A percentile compares a stretch with the other conserved stretches of the same genome.
phyloP scores from a whole-genome alignment of 2,329 filamentous ascomycete species.

The Fusarium subtropicale region DNA sequence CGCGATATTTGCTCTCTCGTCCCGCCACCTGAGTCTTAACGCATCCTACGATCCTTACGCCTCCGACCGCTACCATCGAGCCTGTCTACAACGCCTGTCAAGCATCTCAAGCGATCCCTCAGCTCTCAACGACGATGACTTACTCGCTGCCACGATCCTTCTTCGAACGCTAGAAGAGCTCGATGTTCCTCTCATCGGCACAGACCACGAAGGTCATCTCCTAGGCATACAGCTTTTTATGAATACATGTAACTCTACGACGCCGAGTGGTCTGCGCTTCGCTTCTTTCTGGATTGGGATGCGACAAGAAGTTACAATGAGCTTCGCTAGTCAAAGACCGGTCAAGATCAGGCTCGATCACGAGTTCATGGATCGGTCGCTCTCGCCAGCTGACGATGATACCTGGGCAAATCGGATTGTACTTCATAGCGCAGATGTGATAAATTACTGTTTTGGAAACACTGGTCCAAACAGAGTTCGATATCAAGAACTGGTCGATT shows the following conservation, averaged over 20 bases:
- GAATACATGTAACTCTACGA: constrained; percentile 53
- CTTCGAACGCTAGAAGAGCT: constrained; percentile 69
- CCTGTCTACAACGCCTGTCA: constrained; percentile 63
- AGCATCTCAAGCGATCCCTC: constrained; percentile 58
- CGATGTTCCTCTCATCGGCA: constrained; percentile 54
- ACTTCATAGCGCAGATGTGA: constrained; percentile 70
- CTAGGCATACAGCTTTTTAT: constrained; percentile 61
- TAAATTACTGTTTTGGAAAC: constrained; percentile 71
- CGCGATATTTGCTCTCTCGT: constrained; percentile 67
- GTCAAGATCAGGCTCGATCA: constrained; percentile 63
- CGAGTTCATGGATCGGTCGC: constrained; percentile 63
- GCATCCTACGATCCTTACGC: constrained; percentile 61
- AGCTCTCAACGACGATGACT: constrained; percentile 60
- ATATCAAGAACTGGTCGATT: constrained; percentile 60
- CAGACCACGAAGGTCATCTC: constrained; percentile 60
- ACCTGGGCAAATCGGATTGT: constrained; percentile 71
- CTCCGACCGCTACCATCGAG: constrained; percentile 64
- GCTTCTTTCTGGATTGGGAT: constrained; percentile 69
- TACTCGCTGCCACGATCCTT: constrained; percentile 68
- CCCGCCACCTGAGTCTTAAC: constrained; percentile 61
- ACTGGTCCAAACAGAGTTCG: constrained; percentile 45
- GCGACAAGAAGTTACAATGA: constrained; percentile 69
- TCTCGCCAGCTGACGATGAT: constrained; percentile 62
- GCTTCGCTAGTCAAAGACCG: constrained; percentile 60
- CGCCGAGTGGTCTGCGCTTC: constrained; percentile 55